Base-by-base conservation (phyloP, 148 eudicot genomes). In the Limonium bicolor region DNA sequence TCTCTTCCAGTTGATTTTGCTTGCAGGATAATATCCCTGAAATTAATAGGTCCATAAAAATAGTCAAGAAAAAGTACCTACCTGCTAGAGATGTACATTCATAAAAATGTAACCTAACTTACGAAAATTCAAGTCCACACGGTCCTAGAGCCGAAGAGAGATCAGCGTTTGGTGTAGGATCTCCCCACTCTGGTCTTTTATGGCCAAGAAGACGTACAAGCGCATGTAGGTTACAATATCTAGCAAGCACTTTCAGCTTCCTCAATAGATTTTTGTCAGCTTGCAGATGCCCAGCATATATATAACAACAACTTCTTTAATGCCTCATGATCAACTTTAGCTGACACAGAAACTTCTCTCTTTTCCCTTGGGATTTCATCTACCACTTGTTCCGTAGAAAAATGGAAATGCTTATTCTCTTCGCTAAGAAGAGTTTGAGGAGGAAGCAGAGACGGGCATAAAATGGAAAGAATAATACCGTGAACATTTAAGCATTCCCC, bases 21-120 rank as follows among this genome's bases (percentile, higher is more conserved):
- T 77, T 82, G 80, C 73, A 82, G 53, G 58, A 72, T 56, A 32
- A 87, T 54, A 53, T 87, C 83, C 61, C 96, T 82, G 76, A 52
- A 55, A 64, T 24, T 41, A 40, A 20, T n/a, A n/a, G n/a, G n/a
- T n/a, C n/a, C n/a, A n/a, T n/a, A n/a, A n/a, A n/a, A n/a, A n/a
- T n/a, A n/a, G n/a, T n/a, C n/a, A n/a, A n/a, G n/a, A n/a, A n/a
- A n/a, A n/a, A n/a, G n/a, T n/a, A n/a, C n/a, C n/a, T n/a, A n/a
- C n/a, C n/a, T n/a, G n/a, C n/a, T n/a, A n/a, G n/a, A n/a, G n/a
- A n/a, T n/a, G n/a, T 6, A 47, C 35, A 48, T 29, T 25, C 21
- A 46, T 10, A 2, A 10, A 12, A 7, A 42, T 22, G 7, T 7
- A n/a, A 13, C 15, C 13, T 9, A 43, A 45, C 54, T 58, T 53